Conservation (phyloP, 768 basidiomycete species). For the Phallus indusiatus region DNA sequence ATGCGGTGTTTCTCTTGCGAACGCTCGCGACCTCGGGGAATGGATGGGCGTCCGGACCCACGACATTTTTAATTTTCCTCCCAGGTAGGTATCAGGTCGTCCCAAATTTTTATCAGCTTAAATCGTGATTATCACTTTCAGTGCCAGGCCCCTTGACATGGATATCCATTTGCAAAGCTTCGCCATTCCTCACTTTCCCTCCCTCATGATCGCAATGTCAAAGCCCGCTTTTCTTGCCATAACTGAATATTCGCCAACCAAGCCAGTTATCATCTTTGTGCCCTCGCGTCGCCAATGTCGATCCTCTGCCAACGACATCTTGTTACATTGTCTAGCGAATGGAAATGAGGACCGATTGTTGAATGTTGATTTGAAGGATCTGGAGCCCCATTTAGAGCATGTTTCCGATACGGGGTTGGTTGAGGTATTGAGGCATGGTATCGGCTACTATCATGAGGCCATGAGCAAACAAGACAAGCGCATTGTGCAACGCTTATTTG, state of each 20-base stretch:
- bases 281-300: conserved; percentile 89
- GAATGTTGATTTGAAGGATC: conserved; percentile 73
- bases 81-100: conserved; percentile 41
- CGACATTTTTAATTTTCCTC: conserved; percentile 96
- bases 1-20: conserved; percentile 89
- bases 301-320: conserved; percentile 85
- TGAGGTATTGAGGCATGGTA: conserved; percentile 80
- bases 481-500: conserved; percentile 87
- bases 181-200: conserved; percentile 94
- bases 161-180: conserved; percentile 97
- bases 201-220: conserved; percentile 98
- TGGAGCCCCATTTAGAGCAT: conserved; percentile 84
- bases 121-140: conserved; percentile 20
- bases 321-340: conserved; percentile 83
- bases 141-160: conserved; percentile 94
- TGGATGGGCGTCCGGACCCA: conserved; percentile 96
- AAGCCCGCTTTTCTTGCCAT: conserved; percentile 95
- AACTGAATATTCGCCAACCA: conserved; percentile 72
- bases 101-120: background rate
- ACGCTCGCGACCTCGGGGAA: conserved; percentile 91
- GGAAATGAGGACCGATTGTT: conserved; percentile 79
- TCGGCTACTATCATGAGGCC: conserved; percentile 95
- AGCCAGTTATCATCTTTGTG: conserved; percentile 89
- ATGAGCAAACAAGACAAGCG: conserved; percentile 86
- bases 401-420: conserved; percentile 63